These are phyloP conservation scores for Elongisporangium senticosum DNA, from an alignment of 352 stramenopile genomes.

Conservation along the genomic window DNA sequence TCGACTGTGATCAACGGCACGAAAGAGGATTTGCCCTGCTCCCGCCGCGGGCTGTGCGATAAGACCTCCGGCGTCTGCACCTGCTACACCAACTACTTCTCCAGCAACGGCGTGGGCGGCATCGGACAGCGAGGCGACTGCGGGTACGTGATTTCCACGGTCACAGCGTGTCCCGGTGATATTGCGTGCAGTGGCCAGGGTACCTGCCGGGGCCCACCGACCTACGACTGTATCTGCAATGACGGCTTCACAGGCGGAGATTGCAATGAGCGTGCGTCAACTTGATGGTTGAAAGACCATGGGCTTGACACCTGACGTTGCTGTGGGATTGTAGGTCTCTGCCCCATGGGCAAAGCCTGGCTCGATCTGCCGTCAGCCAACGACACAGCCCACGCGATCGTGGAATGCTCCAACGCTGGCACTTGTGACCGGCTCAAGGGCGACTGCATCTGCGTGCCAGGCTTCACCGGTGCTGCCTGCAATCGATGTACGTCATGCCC, in stretches of 20 bases:
- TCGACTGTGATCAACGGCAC: slow-evolving; percentile 71
- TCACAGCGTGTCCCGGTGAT: slow-evolving; percentile 63
- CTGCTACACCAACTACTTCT: slow-evolving; percentile 86
- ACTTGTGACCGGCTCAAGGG: slow-evolving; percentile 62
- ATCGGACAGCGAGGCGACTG: slow-evolving; percentile 90
- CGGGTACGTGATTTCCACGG: slow-evolving; percentile 59
- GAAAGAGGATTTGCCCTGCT: slow-evolving; percentile 86
- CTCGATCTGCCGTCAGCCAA: slow-evolving; percentile 46
- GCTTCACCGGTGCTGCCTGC: slow-evolving; percentile 69
- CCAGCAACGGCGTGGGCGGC: slow-evolving; percentile 67
- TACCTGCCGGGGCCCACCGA: slow-evolving; percentile 63
- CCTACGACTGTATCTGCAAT: slow-evolving; percentile 77
- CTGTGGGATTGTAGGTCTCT: slow-evolving; percentile 14
- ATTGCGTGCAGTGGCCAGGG: slow-evolving; percentile 72
- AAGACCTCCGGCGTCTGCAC: slow-evolving; percentile 56
- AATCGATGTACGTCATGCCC: slow-evolving; percentile 40
- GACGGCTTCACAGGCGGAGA: slow-evolving; percentile 69
- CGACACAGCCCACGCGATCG: slow-evolving; percentile 47
- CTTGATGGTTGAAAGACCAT: neutral
- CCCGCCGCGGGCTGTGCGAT: slow-evolving; percentile 83
- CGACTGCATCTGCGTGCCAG: slow-evolving; percentile 52
- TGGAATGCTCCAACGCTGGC: slow-evolving; percentile 72
- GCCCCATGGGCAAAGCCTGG: slow-evolving; percentile 64
- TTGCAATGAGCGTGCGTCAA: slow-evolving; percentile 45
- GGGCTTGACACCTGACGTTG: neutral